Percentiles rank a stretch among this genome's conserved stretches.
These are phyloP conservation scores for Butyriboletus loyo DNA, from an alignment of 768 basidiomycete genomes.

Conservation along the genomic window DNA sequence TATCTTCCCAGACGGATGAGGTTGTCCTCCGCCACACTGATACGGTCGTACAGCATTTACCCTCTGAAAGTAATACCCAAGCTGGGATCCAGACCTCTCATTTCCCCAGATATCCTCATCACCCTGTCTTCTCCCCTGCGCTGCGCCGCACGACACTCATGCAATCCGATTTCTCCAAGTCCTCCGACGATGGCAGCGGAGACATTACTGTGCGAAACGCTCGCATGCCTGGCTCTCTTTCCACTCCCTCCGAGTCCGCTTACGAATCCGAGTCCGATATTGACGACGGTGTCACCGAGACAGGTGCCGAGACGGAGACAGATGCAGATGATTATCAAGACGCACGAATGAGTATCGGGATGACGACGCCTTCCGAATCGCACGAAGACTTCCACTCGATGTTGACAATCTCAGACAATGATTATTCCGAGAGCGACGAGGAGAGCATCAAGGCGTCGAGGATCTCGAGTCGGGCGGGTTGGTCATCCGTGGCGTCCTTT, in stretches of 20 bases:
- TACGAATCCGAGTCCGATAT: slow-evolving; percentile 45
- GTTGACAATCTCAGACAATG: slow-evolving; percentile 66
- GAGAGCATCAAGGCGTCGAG: slow-evolving; percentile 74
- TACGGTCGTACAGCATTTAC: slow-evolving; percentile 47
- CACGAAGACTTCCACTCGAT: slow-evolving; percentile 76
- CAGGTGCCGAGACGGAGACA: slow-evolving; percentile 65
- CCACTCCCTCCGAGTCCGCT: slow-evolving; percentile 26
- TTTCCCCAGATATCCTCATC: slow-evolving; percentile 23
- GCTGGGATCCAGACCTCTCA: slow-evolving; percentile 39
- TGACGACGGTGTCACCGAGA: slow-evolving; percentile 50
- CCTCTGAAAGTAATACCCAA: slow-evolving; percentile 29
- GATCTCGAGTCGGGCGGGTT: slow-evolving; percentile 33
- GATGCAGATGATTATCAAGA: slow-evolving; percentile 76
- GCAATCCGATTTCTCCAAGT: slow-evolving; percentile 41
- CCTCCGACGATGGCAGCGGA: slow-evolving; percentile 38
- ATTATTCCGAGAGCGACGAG: slow-evolving; percentile 55
- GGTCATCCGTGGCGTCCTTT: slow-evolving; percentile 25
- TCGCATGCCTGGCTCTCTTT: slow-evolving; percentile 22
- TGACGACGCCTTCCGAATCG: slow-evolving; percentile 65
- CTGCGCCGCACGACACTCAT: slow-evolving; percentile 46
- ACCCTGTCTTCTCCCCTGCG: slow-evolving; percentile 22
- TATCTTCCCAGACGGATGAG: slow-evolving; percentile 50
- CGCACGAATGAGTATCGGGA: slow-evolving; percentile 59
- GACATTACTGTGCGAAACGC: slow-evolving; percentile 32
- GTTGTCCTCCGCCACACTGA: slow-evolving; percentile 34